Evolutionary conservation across 106 monocot species (phyloP), one percentile per base, ranked within the genome.

Genomic region (Phalaenopsis aphrodite): DNA sequence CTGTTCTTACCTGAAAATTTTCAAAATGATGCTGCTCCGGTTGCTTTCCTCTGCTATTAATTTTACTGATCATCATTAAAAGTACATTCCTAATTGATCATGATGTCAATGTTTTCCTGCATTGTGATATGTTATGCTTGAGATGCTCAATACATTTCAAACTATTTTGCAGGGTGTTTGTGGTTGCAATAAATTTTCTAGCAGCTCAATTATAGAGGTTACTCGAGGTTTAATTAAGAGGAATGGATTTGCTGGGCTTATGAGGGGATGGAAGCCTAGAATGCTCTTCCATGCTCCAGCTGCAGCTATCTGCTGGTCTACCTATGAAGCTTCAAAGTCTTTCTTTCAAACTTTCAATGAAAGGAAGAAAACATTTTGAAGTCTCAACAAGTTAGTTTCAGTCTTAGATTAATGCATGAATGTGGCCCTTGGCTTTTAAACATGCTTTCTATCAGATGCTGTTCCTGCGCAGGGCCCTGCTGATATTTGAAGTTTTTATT

Each of bases 241-340:
- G 7, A 89, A 94, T n/a, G 98, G 98, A 5, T 91, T 91, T 72
- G 69, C 72, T 19, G 98, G 91, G 38, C 87, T 99, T 7, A 87
- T 99, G 84, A 89, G 92, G 66, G 98, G 98, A 18, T 99, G 94
- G 98, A 87, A 81, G 75, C 91, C 98, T 9, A 84, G 98, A 49
- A 92, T 99, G 91, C 91, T 99, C 2, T 99, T 99, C 80, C 98
- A 99, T 72, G 94, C 94, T 16, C 98, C 98, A 6, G 98, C 98
- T 15, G 98, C 98, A 18, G 92, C 98, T 30, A 99, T 99, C 75
- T 94, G 98, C 81, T 99, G 98, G 98, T 92, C 98, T 9, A 86
- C 94, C 8, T 99, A 99, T 19, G 98, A 99, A 86, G 91, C 92
- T 2, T 78, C 85, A 0, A 99, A 99, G 75, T 86, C 91, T 16